phyloP scores from a whole-genome alignment of 176 grass and related monocot genomes.

The Bonia amplexicaulis region DNA sequence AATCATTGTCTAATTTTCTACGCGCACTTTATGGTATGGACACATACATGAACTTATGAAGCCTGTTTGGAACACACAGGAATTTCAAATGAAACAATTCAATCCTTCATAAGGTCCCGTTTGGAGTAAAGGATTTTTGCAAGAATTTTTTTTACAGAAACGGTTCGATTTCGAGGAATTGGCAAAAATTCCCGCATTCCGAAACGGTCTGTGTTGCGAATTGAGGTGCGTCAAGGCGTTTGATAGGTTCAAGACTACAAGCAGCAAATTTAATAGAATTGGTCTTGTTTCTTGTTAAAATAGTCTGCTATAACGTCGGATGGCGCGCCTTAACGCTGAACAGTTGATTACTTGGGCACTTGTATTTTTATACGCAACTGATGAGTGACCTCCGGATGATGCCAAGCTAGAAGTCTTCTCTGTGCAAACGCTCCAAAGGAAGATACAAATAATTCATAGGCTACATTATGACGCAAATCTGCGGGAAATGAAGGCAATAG shows the following conservation, averaged over 20 bases:
- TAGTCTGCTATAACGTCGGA: background rate
- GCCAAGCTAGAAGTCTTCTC: background rate
- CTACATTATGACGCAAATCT: background rate
- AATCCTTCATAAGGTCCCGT: background rate
- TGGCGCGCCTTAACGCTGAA: background rate
- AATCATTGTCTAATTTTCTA: background rate
- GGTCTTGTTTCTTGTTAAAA: background rate
- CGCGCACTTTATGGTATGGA: background rate
- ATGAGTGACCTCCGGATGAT: background rate
- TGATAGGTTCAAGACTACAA: background rate
- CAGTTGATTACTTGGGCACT: background rate
- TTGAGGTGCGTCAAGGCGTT: background rate
- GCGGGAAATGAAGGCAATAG: background rate
- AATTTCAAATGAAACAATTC: background rate
- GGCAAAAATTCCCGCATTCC: background rate
- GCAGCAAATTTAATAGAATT: background rate
- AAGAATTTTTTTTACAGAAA: too few relatives aligned
- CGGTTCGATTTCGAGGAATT: too few relatives aligned
- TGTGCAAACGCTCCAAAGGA: background rate
- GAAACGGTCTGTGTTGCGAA: background rate
- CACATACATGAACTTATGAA: background rate
- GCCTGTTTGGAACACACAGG: background rate
- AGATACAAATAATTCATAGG: background rate
- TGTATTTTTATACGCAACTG: background rate
- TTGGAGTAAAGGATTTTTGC: background rate